phyloP scores from a whole-genome alignment of 2,329 filamentous ascomycete species.

The Sporothrix variecibatus region DNA sequence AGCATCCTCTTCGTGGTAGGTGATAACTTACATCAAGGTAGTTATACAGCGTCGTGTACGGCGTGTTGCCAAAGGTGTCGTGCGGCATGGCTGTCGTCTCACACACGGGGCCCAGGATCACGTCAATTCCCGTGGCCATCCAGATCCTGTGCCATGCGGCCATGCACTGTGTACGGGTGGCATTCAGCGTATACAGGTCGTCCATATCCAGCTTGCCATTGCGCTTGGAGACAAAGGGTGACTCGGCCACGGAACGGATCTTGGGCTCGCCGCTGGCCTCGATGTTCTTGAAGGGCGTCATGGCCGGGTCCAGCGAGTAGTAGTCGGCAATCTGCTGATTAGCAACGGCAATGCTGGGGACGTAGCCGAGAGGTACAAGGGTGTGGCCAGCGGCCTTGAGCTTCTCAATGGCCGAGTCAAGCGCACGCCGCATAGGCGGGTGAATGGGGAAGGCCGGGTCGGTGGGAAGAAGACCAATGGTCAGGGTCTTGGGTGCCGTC shows the following conservation, averaged over 20 bases:
- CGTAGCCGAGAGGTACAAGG: not conserved
- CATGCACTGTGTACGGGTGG: not conserved
- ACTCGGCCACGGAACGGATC: slow-evolving; percentile 13
- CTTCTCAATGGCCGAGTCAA: not conserved
- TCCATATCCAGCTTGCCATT: not conserved
- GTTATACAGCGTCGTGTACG: slow-evolving; percentile 4
- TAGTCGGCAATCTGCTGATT: not conserved
- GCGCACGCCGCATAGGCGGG: slow-evolving; percentile 10
- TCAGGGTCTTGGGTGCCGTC: not conserved
- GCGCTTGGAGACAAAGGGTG: slow-evolving; percentile 10
- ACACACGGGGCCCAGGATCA: not conserved
- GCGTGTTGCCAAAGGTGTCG: slow-evolving; percentile 14
- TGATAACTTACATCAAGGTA: slow-evolving; percentile 17
- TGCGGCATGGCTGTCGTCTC: slow-evolving; percentile 20
- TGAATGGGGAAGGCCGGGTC: slow-evolving; percentile 12
- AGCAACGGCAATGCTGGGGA: not conserved
- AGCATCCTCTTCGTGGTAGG: too few species aligned
- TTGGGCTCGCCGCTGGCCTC: slow-evolving; percentile 11
- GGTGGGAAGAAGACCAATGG: slow-evolving; percentile 5
- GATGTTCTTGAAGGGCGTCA: slow-evolving; percentile 3
- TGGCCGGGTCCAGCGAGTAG: slow-evolving; percentile 10
- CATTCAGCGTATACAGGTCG: slow-evolving; percentile 1
- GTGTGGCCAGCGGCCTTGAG: slow-evolving; percentile 14
- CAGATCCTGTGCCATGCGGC: slow-evolving; percentile 1
- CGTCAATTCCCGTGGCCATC: not conserved